These are phyloP conservation scores for Carex arenaria DNA, from an alignment of 202 grass and related monocot genomes.

Conservation along the genomic window DNA sequence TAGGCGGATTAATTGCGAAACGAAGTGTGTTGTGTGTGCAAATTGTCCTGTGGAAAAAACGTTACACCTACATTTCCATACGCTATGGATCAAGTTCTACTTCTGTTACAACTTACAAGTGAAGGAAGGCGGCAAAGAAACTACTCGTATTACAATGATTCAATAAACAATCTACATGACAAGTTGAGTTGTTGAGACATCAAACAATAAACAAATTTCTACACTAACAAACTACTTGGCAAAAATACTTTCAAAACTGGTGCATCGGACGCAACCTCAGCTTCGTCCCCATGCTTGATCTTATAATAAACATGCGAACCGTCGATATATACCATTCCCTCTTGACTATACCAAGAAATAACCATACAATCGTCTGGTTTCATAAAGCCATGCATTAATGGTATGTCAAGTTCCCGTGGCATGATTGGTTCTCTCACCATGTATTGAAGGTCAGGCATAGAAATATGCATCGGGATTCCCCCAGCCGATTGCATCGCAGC, in stretches of 20 bases:
- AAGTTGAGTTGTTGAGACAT: not conserved
- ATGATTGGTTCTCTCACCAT: conserved; percentile 92
- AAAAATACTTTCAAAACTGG: conserved; percentile 76
- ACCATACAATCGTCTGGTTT: conserved; percentile 44
- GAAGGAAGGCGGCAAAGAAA: no score
- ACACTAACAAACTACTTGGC: conserved; percentile 34
- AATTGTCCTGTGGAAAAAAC: no score
- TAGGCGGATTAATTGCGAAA: no score
- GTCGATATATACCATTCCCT: conserved; percentile 73
- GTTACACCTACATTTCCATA: no score
- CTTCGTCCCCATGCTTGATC: conserved; percentile 67
- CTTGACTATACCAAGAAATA: conserved; percentile 68
- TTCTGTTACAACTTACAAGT: no score
- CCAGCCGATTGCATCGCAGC: conserved; percentile 90
- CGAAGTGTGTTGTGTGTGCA: no score
- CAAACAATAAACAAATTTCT: not conserved
- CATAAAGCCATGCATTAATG: conserved; percentile 64
- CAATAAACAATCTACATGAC: not conserved
- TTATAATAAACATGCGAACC: conserved; percentile 67
- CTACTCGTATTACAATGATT: no score
- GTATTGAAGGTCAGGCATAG: conserved; percentile 71
- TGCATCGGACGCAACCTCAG: conserved; percentile 64
- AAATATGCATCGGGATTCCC: conserved; percentile 71
- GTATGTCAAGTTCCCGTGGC: conserved; percentile 32
- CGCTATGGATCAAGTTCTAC: no score